Conservation (phyloP, 176 grass and related monocot genomes). For the Avena insularis region DNA sequence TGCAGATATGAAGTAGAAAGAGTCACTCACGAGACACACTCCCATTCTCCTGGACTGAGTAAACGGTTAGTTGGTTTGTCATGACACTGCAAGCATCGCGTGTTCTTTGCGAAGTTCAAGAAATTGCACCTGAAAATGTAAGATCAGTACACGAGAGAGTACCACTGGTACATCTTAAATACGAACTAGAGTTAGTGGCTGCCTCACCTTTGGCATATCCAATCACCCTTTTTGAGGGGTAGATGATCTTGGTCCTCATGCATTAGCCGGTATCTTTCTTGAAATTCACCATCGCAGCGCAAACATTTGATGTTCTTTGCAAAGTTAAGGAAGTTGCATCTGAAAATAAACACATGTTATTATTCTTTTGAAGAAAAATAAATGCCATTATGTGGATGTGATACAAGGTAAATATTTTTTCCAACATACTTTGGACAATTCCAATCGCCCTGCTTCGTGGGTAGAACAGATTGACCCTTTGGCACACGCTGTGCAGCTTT, state of each 20-base stretch:
- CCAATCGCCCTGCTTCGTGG: constrained; percentile 92
- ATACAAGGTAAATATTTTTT: constrained; percentile 4
- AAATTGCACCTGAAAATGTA: constrained; percentile 86
- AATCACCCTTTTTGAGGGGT: constrained; percentile 95
- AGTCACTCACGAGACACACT: constrained; percentile 77
- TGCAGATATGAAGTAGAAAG: constrained; percentile 21
- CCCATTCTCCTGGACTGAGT: constrained; percentile 90
- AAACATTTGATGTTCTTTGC: constrained; percentile 96
- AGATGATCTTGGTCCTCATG: constrained; percentile 79
- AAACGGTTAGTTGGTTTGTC: constrained; percentile 77
- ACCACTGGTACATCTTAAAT: background rate
- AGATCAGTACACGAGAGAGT: constrained; percentile 21
- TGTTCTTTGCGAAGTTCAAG: constrained; percentile 98
- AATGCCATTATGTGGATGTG: background rate
- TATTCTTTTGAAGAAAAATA: background rate
- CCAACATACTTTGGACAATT: constrained; percentile 79
- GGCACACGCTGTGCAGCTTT: constrained; percentile 40
- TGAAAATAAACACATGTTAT: constrained; percentile 37
- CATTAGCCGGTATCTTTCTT: constrained; percentile 77
- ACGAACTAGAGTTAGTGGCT: background rate
- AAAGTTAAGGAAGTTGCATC: constrained; percentile 97
- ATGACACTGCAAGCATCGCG: constrained; percentile 86
- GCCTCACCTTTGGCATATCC: constrained; percentile 86
- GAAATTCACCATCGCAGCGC: constrained; percentile 77
- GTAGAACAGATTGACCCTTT: constrained; percentile 61